Evolutionary conservation across 129 eudicot genomes (phyloP), one percentile per base, ranked within the genome.

Genomic region (Tagetes patula): DNA sequence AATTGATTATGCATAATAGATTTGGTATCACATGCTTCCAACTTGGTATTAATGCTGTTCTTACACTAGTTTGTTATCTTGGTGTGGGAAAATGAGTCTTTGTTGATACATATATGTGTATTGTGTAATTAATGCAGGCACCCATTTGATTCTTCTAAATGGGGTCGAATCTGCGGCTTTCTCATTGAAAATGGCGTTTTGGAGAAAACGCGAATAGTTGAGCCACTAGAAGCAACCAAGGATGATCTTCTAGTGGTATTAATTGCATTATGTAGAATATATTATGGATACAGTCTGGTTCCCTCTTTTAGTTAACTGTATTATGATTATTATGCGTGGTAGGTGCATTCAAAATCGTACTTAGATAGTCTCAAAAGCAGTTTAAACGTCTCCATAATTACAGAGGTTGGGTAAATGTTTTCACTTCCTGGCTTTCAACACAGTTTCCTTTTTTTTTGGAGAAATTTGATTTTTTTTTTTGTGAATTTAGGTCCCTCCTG

Each of bases 61-160:
- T 64, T 45, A 53, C 12, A 14, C 14, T 50, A 13, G n/a, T 31
- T 70, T 56, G 60, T 47, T 68, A 47, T 8, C 61, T 49, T 48
- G 46, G 45, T 47, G 54, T 42, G 38, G 63, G 59, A 27, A 55
- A 11, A 47, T 40, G n/a, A 42, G 77, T 36, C 43, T 31, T 48
- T 27, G 3, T 50, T 13, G 13, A 52, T 32, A 10, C 60, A 40
- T 32, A 34, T 14, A 55, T 33, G 30, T 60, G n/a, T 65, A 31
- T 5, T 31, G 20, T 67, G 20, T 54, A 49, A 77, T 14, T 43
- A 74, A 38, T 84, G 70, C 78, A 93, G 96, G 91, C 98, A 93
- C 65, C 98, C 98, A 9, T 93, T 93, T 81, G 98, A 93, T 81
- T 89, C 98, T 66, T 86, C 95, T 27, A 93, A 93, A 80, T 93